Base-by-base conservation (phyloP, 768 basidiomycete species). In the Boletus subparvulus region DNA sequence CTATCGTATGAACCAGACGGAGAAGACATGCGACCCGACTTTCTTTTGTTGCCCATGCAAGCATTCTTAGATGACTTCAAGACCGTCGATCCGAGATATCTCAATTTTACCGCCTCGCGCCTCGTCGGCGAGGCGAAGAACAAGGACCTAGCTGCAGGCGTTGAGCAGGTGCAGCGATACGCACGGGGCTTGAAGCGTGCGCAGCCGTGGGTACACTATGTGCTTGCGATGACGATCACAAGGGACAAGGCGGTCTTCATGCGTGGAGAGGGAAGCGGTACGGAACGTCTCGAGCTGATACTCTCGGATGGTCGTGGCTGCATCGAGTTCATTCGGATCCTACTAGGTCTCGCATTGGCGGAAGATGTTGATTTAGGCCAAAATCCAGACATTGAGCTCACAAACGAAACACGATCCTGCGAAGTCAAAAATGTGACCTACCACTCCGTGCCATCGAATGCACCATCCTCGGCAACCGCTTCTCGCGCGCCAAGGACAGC, bases 291-390 rank as follows among this genome's bases (percentile, higher is more conserved):
- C 3, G 48, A 55, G 1, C 19, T 63, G 19, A 48, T 33, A 3
- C 28, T 28, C 28, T 28, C 28, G 28, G 6, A 28, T 28, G 28
- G 28, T 28, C 28, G 28, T 28, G 28, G 59, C 0, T 51, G 52
- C 17, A 52, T 61, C 19, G 59, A 63, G 43, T 46, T 61, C 26
- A 52, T 62, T 12, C 54, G 51, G 10, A 39, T 55, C 19, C 14
- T 63, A 17, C 55, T 62, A 10, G 59, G 60, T 7, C 60, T 62
- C 11, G 55, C 50, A 6, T 39, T 56, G 12, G 54, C 54, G 10
- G 30, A 50, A 10, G 11, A 24, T 0, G 33, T 52, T 1, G 39
- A 59, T 12, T 14, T 64, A 9, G 61, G 60, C 6, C 46, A 55
- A 11, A 53, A 50, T 19, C 51, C 60, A 5, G 36, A 43, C 13